Evolutionary conservation across 2,329 filamentous ascomycete species (phyloP).

Genomic region (Penicillium sclerotiorum): DNA sequence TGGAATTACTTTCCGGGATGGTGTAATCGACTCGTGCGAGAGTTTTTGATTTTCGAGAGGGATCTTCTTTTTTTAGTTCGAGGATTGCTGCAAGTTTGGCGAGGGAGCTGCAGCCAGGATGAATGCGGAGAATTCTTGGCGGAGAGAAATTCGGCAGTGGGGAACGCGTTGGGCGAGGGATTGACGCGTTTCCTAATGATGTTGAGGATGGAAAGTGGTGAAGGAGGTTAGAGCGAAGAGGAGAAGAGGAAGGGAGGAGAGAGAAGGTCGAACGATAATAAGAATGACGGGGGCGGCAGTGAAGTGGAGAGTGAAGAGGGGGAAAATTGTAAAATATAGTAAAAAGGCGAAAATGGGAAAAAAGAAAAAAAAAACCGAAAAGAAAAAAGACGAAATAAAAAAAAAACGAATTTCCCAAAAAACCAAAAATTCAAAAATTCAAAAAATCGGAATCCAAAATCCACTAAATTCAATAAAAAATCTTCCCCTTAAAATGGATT

Average conservation of each 20-base stretch:
- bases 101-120: constrained; percentile 18
- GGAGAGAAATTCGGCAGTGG: constrained; percentile 11
- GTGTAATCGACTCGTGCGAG: constrained; percentile 2
- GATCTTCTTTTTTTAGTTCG: too few species aligned
- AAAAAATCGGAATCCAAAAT: constrained; percentile 9
- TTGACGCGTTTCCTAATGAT: constrained; percentile 15
- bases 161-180: constrained; percentile 24
- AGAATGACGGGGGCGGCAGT: constrained; percentile 31
- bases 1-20: background rate
- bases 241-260: constrained; percentile 20
- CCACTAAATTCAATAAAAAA: too few species aligned
- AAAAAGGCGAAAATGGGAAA: constrained; percentile 22
- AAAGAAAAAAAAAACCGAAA: constrained; percentile 12
- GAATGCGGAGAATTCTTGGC: constrained; percentile 19
- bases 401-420: constrained; percentile 13
- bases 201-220: background rate
- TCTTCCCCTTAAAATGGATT: too few species aligned
- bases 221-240: constrained; percentile 8
- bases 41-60: background rate
- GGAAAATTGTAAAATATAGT: constrained; percentile 23
- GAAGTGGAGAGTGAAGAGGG: constrained; percentile 28
- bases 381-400: constrained; percentile 13
- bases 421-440: constrained; percentile 12
- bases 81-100: constrained; percentile 18
- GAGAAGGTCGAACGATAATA: constrained; percentile 27